phyloP scores from a whole-genome alignment of 305 asterid species.

The Plantago coronopus region DNA sequence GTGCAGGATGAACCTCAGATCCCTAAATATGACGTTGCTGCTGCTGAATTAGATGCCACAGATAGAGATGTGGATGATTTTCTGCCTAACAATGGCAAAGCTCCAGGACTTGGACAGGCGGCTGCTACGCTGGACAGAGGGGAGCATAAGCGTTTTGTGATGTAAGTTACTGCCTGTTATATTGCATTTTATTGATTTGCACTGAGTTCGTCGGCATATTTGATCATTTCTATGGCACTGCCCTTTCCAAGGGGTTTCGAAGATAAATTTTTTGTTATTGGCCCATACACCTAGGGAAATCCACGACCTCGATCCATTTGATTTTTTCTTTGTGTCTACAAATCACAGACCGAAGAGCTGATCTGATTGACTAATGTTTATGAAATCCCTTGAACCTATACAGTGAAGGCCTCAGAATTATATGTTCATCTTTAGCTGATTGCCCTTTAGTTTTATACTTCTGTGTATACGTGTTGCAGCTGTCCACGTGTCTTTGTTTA shows the following conservation, averaged over 20 bases:
- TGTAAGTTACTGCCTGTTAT: conserved; percentile 38
- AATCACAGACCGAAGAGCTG: conserved; percentile 7
- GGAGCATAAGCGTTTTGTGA: conserved; percentile 85
- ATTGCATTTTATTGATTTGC: conserved; percentile 14
- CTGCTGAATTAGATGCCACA: conserved; percentile 28
- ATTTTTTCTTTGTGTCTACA: neutral
- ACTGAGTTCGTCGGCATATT: no score
- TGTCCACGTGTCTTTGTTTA: neutral
- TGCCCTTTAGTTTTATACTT: neutral
- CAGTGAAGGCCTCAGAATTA: conserved; percentile 20
- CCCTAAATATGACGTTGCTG: conserved; percentile 30
- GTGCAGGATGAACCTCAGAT: conserved; percentile 36
- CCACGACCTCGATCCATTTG: no score
- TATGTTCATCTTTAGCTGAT: conserved; percentile 12
- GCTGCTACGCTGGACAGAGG: conserved; percentile 55
- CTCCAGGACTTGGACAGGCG: conserved; percentile 55
- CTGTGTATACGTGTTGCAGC: neutral
- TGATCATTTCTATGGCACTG: no score
- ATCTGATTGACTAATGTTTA: conserved; percentile 1
- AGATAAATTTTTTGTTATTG: no score
- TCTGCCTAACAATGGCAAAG: conserved; percentile 31
- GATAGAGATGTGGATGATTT: conserved; percentile 43
- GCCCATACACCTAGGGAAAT: no score
- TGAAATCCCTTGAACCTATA: neutral
- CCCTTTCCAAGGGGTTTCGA: no score